A percentile compares a stretch with the other conserved stretches of the same genome.
Conservation (phyloP, 208 protist genomes). For the Trypanosomatidae sp. region DNA sequence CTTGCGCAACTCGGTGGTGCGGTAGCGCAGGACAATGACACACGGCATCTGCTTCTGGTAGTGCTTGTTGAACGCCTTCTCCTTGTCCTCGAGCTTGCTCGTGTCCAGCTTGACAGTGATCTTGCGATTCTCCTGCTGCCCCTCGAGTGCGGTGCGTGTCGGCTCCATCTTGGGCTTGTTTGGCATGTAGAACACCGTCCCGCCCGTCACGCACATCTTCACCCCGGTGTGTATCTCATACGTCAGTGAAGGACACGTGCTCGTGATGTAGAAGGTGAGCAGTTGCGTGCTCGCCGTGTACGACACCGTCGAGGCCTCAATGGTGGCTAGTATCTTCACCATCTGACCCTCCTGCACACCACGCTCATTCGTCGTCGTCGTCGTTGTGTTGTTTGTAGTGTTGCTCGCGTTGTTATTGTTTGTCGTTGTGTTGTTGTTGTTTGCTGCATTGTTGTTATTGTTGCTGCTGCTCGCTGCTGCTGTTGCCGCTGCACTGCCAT, state of each 20-base stretch:
- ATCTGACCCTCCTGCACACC: slow-evolving; percentile 86
- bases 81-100: slow-evolving; percentile 61
- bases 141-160: slow-evolving; percentile 45
- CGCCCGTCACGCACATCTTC: slow-evolving; percentile 64
- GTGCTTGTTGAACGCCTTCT: slow-evolving; percentile 77
- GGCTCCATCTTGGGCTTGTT: slow-evolving; percentile 87
- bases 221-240: slow-evolving; percentile 89
- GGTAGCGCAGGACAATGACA: slow-evolving; percentile 82
- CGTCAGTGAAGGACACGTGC: slow-evolving; percentile 43
- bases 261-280: slow-evolving; percentile 72
- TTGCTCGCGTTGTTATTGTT: slow-evolving; percentile 9
- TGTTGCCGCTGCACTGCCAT: background rate
- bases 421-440: slow-evolving; percentile 9
- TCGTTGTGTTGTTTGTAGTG: slow-evolving; percentile 8
- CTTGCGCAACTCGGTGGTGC: slow-evolving; percentile 39
- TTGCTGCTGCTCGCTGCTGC: background rate
- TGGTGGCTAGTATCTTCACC: slow-evolving; percentile 84
- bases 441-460: slow-evolving; percentile 5
- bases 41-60: slow-evolving; percentile 87
- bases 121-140: slow-evolving; percentile 53
- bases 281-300: slow-evolving; percentile 52
- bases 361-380: slow-evolving; percentile 11
- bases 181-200: slow-evolving; percentile 66
- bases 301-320: slow-evolving; percentile 71
- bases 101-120: slow-evolving; percentile 69